phyloP scores from a whole-genome alignment of 108 stramenopile genomes.

The Stephanodiscus triporus region DNA sequence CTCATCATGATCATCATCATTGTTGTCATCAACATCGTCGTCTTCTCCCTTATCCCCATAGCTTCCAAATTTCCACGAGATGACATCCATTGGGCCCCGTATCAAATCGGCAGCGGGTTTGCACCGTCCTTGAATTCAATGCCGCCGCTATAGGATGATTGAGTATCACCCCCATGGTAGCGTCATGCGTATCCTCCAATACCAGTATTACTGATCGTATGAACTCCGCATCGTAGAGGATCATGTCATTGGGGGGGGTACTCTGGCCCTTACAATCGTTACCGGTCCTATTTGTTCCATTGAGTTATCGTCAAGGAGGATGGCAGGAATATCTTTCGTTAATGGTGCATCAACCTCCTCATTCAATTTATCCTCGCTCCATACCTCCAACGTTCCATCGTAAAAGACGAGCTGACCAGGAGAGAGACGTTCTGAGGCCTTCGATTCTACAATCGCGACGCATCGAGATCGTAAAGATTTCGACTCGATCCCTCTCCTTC shows the following conservation, averaged over 20 bases:
- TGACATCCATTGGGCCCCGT: constrained; percentile 47
- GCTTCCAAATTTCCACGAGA: constrained; percentile 33
- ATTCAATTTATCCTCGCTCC: constrained; percentile 35
- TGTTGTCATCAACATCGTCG: constrained; percentile 8
- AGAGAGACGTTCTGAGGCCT: constrained; percentile 27
- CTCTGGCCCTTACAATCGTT: constrained; percentile 25
- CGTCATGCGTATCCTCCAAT: constrained; percentile 28
- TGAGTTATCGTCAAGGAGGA: constrained; percentile 2
- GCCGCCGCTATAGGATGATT: constrained; percentile 45
- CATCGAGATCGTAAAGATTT: no score
- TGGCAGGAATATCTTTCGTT: neutral
- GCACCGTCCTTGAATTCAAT: constrained; percentile 29
- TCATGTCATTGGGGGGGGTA: constrained; percentile 22
- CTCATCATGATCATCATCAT: constrained; percentile 24
- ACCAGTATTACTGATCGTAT: constrained; percentile 30
- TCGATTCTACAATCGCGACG: constrained; percentile 5
- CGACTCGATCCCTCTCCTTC: no score
- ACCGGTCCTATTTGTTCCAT: constrained; percentile 19
- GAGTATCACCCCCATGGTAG: constrained; percentile 33
- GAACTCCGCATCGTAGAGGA: constrained; percentile 42
- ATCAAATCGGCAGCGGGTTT: constrained; percentile 29
- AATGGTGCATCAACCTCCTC: neutral
- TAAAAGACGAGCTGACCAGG: constrained; percentile 36
- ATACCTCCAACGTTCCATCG: constrained; percentile 34
- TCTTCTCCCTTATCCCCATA: constrained; percentile 25